Evolutionary conservation across 164 flowering plant genomes (phyloP).

Genomic region (Santalum album): DNA sequence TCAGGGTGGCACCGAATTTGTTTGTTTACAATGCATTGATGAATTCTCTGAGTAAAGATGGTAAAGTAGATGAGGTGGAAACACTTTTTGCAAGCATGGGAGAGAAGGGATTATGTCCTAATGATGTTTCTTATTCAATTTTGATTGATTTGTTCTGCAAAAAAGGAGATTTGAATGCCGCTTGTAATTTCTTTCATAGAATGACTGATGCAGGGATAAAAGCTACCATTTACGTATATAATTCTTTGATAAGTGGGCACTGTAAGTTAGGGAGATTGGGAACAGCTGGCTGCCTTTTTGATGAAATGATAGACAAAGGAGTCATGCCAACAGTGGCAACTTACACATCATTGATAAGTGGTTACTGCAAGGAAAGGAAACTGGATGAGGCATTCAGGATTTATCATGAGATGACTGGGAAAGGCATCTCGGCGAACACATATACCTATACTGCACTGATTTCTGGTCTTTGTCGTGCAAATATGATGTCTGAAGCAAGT

Average conservation of each 20-base stretch:
- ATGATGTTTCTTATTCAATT: conserved; percentile 67
- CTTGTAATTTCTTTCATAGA: conserved; percentile 30
- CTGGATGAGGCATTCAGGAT: conserved; percentile 49
- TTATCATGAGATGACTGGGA: conserved; percentile 63
- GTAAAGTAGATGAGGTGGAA: conserved; percentile 51
- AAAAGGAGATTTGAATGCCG: conserved; percentile 45
- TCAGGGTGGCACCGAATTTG: conserved; percentile 49
- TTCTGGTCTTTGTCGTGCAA: conserved; percentile 55
- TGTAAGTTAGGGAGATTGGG: conserved; percentile 56
- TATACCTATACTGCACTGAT: conserved; percentile 72
- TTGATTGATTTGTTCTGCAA: conserved; percentile 69
- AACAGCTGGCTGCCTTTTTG: conserved; percentile 39
- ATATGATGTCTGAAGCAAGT: conserved; percentile 59
- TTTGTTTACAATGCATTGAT: conserved; percentile 73
- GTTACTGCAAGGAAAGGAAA: conserved; percentile 29
- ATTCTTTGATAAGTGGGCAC: conserved; percentile 62
- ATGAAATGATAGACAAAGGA: conserved; percentile 51
- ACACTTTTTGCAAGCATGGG: conserved; percentile 47
- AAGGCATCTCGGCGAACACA: conserved; percentile 59
- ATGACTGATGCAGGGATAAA: conserved; percentile 45
- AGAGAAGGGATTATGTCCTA: conserved; percentile 40
- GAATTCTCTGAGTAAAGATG: conserved; percentile 60
- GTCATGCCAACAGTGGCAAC: conserved; percentile 61
- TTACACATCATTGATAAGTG: conserved; percentile 69
- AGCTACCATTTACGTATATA: conserved; percentile 59